Evolutionary conservation across 306 rosid genomes (phyloP), one percentile per base, ranked within the genome.

Genomic region (Prunus mume): DNA sequence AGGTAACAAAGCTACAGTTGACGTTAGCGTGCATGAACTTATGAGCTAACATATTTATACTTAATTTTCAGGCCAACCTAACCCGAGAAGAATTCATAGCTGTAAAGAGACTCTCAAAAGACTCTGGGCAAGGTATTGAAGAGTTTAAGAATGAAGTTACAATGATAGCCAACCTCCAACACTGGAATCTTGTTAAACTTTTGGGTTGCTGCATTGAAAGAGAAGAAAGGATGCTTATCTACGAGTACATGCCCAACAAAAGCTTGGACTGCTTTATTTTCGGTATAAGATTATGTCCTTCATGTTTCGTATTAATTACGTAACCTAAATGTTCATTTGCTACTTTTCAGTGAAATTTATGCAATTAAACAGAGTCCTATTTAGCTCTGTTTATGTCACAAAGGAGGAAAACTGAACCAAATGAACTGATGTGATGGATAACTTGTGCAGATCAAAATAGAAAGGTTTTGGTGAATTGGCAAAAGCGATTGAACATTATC

Each of bases 111-210:
- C 72, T 79, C 18, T 77, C 85, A 2, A 63, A 73, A 11, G 67
- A 25, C 54, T 84, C 83, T 19, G 68, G 72, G 49, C 83, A 80
- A 18, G 87, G 87, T 7, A 9, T 51, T 27, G 41, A 56, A 22
- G 87, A 84, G 81, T 73, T 84, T 47, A 76, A 49, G 69, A 84
- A 76, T 45, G 84, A 84, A 80, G 80, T 80, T 10, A 13, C 18
- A 17, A 32, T 74, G 62, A 80, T 74, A 30, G 60, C 79, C 25
- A 80, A 80, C 4, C 83, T 80, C 47, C 79, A 80, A 19, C 83
- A 80, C 32, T 56, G 71, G 45, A 69, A 74, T 51, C 80, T 80
- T 19, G 80, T 80, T 20, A 74, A 75, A 54, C 79, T 80, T 50
- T 41, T 50, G 50, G 72, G 83, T 1, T 80, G 70, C 46, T 74